Base-by-base conservation (phyloP, 179 eudicot genomes). In the Vitellaria paradoxa region DNA sequence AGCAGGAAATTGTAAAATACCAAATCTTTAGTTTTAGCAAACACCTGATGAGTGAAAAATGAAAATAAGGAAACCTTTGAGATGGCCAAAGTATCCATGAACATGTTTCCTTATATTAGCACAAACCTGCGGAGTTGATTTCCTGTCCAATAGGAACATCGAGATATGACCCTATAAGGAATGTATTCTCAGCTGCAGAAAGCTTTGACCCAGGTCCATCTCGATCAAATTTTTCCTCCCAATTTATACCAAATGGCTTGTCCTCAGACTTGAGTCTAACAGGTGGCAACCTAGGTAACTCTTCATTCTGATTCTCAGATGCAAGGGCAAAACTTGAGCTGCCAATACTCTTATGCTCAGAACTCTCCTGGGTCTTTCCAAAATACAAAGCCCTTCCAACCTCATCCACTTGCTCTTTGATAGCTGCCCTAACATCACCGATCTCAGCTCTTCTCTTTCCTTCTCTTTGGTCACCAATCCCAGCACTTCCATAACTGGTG, bases 341-440 rank as follows among this genome's bases (percentile, higher is more conserved):
- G 71, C 83, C 84, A 15, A 83, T 81, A 83, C 81, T 83, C 75
- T 89, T 91, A 72, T 85, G 82, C 72, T 88, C 90, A 79, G 79
- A 84, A 63, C 70, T 82, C 69, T 86, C 93, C 77, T 84, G 92
- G 76, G 85, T 84, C 85, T 91, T 90, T 73, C 85, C 84, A 81
- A 89, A 86, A 83, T 86, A 91, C 79, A 93, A 77, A 73, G 97
- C 88, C 81, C 99, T 90, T 63, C 95, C 99, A 76, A 91, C 92
- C 88, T 91, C 97, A 79, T 93, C 97, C 52, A 88, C 99, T 82
- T 91, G 95, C 84, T 85, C 97, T 79, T 95, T 95, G 68, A 90
- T 87, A 73, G 90, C 88, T 57, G 89, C 81, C 78, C 93, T 87
- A 52, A 87, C 83, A 67, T 87, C 89, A 76, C 76, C 72, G 49